These are phyloP conservation scores for Monilinia vaccinii-corymbosi DNA, from an alignment of 2,329 filamentous ascomycete species.

Conservation along the genomic window DNA sequence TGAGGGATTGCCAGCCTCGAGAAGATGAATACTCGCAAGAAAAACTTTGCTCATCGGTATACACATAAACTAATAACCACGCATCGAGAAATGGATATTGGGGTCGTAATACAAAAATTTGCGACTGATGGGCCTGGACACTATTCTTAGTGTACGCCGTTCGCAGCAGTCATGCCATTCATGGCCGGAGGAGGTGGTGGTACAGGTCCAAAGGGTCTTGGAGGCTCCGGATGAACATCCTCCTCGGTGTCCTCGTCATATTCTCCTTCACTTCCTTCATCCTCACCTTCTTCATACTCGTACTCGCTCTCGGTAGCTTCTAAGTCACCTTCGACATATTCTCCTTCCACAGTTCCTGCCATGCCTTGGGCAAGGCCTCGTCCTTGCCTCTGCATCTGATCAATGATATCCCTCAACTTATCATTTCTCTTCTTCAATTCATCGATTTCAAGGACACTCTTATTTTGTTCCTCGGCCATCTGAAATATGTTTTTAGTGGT, in stretches of 20 bases:
- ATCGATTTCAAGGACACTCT: slow-evolving; percentile 67
- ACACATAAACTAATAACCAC: neutral
- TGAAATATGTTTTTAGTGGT: slow-evolving; percentile 92
- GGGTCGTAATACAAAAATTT: slow-evolving; percentile 9
- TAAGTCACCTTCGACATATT: slow-evolving; percentile 45
- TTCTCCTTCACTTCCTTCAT: slow-evolving; percentile 33
- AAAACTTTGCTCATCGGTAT: neutral
- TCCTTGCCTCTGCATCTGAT: slow-evolving; percentile 92
- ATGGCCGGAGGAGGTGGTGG: slow-evolving; percentile 25
- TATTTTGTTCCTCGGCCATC: slow-evolving; percentile 88
- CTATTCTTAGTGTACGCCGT: slow-evolving; percentile 5
- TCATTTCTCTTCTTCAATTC: slow-evolving; percentile 69
- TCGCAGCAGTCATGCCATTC: slow-evolving; percentile 18
- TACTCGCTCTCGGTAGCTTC: slow-evolving; percentile 56
- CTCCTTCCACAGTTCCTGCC: slow-evolving; percentile 49
- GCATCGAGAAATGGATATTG: neutral
- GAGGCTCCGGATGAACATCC: slow-evolving; percentile 25
- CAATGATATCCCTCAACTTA: slow-evolving; percentile 88
- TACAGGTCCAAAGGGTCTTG: slow-evolving; percentile 28
- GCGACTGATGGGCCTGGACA: neutral
- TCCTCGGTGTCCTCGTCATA: slow-evolving; percentile 38
- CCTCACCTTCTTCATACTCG: slow-evolving; percentile 53
- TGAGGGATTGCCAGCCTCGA: neutral
- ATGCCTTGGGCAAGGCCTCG: slow-evolving; percentile 62
- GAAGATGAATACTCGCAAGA: neutral